Base-by-base conservation (phyloP, 1,284 basidiomycete species). In the Baeospora myosura region DNA sequence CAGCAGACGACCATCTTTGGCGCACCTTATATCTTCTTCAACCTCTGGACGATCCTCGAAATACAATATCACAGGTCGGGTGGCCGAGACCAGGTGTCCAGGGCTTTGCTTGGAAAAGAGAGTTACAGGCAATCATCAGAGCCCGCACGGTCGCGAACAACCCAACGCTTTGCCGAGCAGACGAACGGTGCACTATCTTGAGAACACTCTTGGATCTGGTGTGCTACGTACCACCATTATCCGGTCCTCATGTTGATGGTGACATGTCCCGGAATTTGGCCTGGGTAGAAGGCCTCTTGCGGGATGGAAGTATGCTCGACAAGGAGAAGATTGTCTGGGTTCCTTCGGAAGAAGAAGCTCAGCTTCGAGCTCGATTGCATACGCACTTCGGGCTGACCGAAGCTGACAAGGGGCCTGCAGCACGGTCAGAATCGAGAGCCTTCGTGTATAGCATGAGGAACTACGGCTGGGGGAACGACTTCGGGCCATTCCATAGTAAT, bases 361-460 rank as follows among this genome's bases (percentile, higher is more conserved):
- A 76, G 47, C 52, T 78, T 8, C 60, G 66, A 22, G 68, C 71
- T 0, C 64, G 63, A 31, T 49, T 85, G 43, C 78, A 80, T 49
- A 68, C 70, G 5, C 63, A 69, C 52, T 75, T 67, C 49, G 81
- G 80, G 3, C 52, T 79, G 16, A 79, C 75, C 0, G 52, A 51
- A 5, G 40, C 40, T 4, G 78, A 82, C 48, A 45, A 59, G 12
- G 52, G 37, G 20, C 49, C 40, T 0, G 45, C 49, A 31, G 52
- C 51, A 14, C 62, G 65, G 4, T 61, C 66, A 7, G 55, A 60
- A 2, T 69, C 74, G 7, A 69, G 77, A 28, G 72, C 69, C 2
- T 75, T 60, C 44, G 73, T 83, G 12, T 86, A 86, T 50, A 68
- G 71, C 43, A 63, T 81, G 57, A 64, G 71, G 3, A 65, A 80